These are phyloP conservation scores for Tylopilus sp. DNA, from an alignment of 768 basidiomycete genomes.

Conservation along the genomic window DNA sequence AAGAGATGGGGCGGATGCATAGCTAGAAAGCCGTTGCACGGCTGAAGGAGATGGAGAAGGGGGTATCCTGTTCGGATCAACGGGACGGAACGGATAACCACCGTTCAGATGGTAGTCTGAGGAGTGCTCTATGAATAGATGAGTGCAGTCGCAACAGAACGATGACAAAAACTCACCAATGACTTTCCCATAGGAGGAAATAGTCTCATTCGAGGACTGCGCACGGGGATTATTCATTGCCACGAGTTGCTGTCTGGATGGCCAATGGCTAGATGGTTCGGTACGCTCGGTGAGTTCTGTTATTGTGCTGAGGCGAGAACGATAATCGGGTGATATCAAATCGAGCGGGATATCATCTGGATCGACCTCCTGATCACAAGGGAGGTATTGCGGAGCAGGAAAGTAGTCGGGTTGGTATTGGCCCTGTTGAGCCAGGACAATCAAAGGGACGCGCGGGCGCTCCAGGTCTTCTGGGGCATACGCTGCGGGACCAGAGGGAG, in stretches of 20 bases:
- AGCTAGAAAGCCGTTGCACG: constrained; percentile 53
- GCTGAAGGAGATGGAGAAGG: constrained; percentile 70
- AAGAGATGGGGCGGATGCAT: constrained; percentile 56
- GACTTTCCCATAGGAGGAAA: constrained; percentile 62
- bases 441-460: constrained; percentile 54
- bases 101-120: constrained; percentile 1
- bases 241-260: constrained; percentile 38
- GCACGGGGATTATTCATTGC: constrained; percentile 41
- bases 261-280: constrained; percentile 51
- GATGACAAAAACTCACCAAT: constrained; percentile 42
- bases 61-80: constrained; percentile 57
- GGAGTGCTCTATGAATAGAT: constrained; percentile 19
- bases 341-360: constrained; percentile 32
- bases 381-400: constrained; percentile 20
- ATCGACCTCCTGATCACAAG: constrained; percentile 24
- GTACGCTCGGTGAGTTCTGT: constrained; percentile 65
- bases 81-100: constrained; percentile 13
- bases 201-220: constrained; percentile 31
- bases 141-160: neutral
- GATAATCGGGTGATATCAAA: constrained; percentile 28
- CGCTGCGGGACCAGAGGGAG: constrained; percentile 10
- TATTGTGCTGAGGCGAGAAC: constrained; percentile 57
- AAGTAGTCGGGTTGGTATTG: constrained; percentile 32
- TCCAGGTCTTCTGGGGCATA: constrained; percentile 27
- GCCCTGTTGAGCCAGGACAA: constrained; percentile 58